Percentiles rank a stretch among this genome's conserved stretches.
These are phyloP conservation scores for Gleditsia sinensis DNA, from an alignment of 306 rosid genomes.

Conservation along the genomic window DNA sequence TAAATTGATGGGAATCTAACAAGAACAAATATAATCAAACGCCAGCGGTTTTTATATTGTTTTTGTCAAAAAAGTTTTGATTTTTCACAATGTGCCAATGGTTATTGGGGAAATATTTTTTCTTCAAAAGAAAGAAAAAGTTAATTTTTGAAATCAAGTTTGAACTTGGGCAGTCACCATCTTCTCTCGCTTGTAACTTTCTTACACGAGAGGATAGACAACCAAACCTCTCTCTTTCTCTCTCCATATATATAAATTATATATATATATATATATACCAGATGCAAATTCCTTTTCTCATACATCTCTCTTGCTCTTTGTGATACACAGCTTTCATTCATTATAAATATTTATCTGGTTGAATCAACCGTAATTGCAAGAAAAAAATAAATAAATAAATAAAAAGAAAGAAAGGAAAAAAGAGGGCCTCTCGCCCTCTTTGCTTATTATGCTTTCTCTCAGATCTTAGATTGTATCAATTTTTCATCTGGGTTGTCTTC, in stretches of 20 bases:
- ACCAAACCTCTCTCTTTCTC: constrained; percentile 36
- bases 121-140: neutral
- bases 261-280: neutral
- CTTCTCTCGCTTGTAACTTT: constrained; percentile 50
- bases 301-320: constrained; percentile 46
- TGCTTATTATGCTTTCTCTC: constrained; percentile 66
- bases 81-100: constrained; percentile 16
- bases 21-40: neutral
- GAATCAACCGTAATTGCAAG: constrained; percentile 53
- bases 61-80: neutral
- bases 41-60: neutral
- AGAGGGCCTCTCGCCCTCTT: constrained; percentile 94
- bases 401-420: constrained; percentile 31
- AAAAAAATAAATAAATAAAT: constrained; percentile 22
- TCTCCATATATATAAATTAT: constrained; percentile 16
- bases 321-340: constrained; percentile 54
- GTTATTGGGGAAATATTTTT: neutral
- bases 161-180: constrained; percentile 47
- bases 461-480: constrained; percentile 80
- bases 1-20: constrained; percentile 4
- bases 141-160: constrained; percentile 21
- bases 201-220: constrained; percentile 56
- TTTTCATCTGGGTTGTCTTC: constrained; percentile 74
- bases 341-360: constrained; percentile 49
- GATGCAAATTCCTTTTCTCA: constrained; percentile 49